Percentiles rank a stretch among this genome's conserved stretches.
phyloP scores from a whole-genome alignment of 768 basidiomycete species.

The Xerocomus spinulosus region DNA sequence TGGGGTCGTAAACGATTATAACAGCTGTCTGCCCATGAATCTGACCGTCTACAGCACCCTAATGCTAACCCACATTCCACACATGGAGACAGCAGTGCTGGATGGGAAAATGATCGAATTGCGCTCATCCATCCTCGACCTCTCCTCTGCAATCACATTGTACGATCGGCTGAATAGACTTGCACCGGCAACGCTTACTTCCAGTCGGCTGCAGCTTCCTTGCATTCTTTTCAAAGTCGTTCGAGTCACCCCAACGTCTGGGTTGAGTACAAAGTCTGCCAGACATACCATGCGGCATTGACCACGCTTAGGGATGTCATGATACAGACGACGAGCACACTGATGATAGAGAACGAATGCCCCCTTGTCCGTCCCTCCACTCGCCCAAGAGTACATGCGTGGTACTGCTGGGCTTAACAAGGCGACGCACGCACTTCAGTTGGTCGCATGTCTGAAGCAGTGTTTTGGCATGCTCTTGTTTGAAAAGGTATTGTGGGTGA shows the following conservation, averaged over 20 bases:
- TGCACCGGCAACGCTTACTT: background rate
- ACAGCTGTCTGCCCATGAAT: conserved; percentile 1
- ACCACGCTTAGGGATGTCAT: background rate
- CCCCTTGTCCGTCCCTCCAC: background rate
- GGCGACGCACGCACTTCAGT: background rate
- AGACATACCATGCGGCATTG: background rate
- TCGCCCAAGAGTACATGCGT: conserved; percentile 3
- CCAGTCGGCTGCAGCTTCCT: conserved; percentile 4
- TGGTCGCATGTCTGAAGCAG: conserved; percentile 1
- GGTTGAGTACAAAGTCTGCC: background rate
- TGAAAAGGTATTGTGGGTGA: background rate
- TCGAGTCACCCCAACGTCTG: background rate
- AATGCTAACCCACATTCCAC: background rate
- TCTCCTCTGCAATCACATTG: background rate
- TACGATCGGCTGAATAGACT: background rate
- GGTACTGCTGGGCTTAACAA: background rate
- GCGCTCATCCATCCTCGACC: background rate
- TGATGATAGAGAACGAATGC: background rate
- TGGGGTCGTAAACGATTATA: background rate
- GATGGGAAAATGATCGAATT: background rate
- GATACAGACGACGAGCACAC: background rate
- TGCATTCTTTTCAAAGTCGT: background rate
- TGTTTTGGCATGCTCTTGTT: conserved; percentile 2
- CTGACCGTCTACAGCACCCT: conserved; percentile 5
- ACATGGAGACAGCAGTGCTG: background rate